Conservation (phyloP, 2,329 filamentous ascomycete genomes). For the Aspergillus unguis region DNA sequence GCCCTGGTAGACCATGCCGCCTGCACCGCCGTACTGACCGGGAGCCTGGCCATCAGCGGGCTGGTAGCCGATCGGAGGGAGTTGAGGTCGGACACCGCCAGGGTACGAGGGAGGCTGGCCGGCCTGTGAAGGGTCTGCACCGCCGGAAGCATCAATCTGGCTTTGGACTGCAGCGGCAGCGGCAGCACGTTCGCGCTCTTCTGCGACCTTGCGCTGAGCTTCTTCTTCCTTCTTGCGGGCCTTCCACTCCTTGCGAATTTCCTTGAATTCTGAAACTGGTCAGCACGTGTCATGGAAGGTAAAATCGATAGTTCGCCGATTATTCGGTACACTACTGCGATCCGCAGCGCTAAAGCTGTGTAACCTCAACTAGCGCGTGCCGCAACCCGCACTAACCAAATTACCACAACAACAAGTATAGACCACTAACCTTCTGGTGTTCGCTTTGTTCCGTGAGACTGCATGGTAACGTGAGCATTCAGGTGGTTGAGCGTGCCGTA, state of each 20-base stretch:
- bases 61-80: conserved; percentile 74
- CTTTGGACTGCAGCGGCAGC: conserved; percentile 51
- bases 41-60: conserved; percentile 53
- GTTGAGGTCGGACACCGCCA: conserved; percentile 57
- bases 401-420: conserved; percentile 34
- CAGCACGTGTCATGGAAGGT: conserved; percentile 10
- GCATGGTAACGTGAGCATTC: conserved; percentile 98
- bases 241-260: conserved; percentile 99
- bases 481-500: conserved; percentile 97
- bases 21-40: conserved; percentile 61
- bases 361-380: conserved; percentile 45
- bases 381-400: conserved; percentile 37
- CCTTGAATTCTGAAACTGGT: conserved; percentile 78
- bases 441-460: conserved; percentile 89
- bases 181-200: conserved; percentile 72
- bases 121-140: conserved; percentile 47
- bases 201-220: conserved; percentile 79
- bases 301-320: background rate
- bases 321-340: conserved; percentile 52
- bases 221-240: conserved; percentile 99
- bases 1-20: conserved; percentile 47
- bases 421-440: conserved; percentile 84
- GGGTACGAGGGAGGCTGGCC: conserved; percentile 46
- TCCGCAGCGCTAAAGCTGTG: conserved; percentile 50
- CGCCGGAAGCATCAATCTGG: conserved; percentile 46